Percentiles rank a stretch among this genome's conserved stretches.
phyloP scores from a whole-genome alignment of 2,329 filamentous ascomycete genomes.

The Neoscytalidium dimidiatum region DNA sequence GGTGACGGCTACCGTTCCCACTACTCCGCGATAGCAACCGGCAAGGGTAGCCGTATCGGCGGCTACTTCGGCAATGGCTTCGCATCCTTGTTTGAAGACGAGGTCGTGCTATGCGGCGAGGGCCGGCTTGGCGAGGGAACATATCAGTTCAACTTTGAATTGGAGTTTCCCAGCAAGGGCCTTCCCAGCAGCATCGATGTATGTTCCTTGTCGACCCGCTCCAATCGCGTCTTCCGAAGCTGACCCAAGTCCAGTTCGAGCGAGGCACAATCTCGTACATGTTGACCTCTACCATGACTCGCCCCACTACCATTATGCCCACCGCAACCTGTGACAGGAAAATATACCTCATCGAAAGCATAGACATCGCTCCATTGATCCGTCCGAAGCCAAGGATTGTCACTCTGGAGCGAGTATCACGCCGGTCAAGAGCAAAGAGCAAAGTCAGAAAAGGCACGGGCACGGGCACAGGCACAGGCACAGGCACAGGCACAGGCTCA shows the following conservation, averaged over 20 bases:
- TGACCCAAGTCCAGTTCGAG: conserved; percentile 71
- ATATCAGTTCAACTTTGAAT: conserved; percentile 78
- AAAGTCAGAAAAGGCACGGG: conserved; percentile 11
- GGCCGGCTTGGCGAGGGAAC: conserved; percentile 71
- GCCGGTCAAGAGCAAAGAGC: conserved; percentile 61
- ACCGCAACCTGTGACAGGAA: conserved; percentile 79
- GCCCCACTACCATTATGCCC: conserved; percentile 82
- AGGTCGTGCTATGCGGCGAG: conserved; percentile 77
- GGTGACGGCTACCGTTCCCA: conserved; percentile 54
- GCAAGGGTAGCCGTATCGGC: conserved; percentile 53
- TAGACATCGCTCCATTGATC: conserved; percentile 77
- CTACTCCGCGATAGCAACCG: conserved; percentile 54
- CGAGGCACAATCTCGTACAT: conserved; percentile 90
- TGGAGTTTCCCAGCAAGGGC: conserved; percentile 67
- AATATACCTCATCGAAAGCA: conserved; percentile 74
- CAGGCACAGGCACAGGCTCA: background rate
- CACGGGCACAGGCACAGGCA: background rate
- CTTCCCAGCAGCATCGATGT: conserved; percentile 95
- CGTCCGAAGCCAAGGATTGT: conserved; percentile 80
- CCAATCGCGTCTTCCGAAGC: background rate
- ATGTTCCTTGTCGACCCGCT: conserved; percentile 40
- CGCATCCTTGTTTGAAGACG: conserved; percentile 80
- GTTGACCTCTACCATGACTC: conserved; percentile 84
- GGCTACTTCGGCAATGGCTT: conserved; percentile 74
- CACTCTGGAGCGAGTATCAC: conserved; percentile 83